phyloP scores from a whole-genome alignment of 225 moss, liverwort and hornwort species.

The Thuidium tamariscinum region DNA sequence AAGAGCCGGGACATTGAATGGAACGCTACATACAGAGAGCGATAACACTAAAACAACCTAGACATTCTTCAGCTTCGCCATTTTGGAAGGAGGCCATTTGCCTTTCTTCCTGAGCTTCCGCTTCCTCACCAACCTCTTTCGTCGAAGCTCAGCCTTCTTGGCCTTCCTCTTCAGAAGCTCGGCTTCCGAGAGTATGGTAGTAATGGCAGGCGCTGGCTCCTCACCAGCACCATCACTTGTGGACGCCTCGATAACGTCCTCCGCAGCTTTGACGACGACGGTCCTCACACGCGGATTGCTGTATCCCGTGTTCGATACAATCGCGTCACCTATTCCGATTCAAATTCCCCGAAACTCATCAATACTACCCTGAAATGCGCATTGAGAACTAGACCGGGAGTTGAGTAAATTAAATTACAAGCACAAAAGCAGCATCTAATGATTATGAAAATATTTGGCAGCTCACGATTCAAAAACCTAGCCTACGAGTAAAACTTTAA shows the following conservation, averaged over 20 bases:
- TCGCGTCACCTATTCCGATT: slow-evolving; percentile 1
- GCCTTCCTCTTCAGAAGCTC: slow-evolving; percentile 63
- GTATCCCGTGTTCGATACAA: background rate
- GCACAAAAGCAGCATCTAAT: background rate
- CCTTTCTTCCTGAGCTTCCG: slow-evolving; percentile 88
- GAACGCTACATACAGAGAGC: background rate
- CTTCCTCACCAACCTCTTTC: slow-evolving; percentile 70
- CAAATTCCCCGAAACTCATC: background rate
- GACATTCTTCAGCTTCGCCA: slow-evolving; percentile 72
- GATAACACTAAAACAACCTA: slow-evolving; percentile 3
- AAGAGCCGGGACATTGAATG: background rate
- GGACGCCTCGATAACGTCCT: slow-evolving; percentile 18
- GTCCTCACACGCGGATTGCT: slow-evolving; percentile 4
- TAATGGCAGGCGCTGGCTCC: slow-evolving; percentile 29
- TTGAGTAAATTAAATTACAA: background rate
- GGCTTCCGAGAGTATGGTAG: slow-evolving; percentile 46
- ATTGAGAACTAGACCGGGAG: background rate
- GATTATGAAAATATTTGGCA: background rate
- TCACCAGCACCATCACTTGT: slow-evolving; percentile 7
- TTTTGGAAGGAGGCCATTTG: slow-evolving; percentile 80
- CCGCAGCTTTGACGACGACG: slow-evolving; percentile 19
- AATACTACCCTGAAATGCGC: background rate
- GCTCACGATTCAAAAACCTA: background rate
- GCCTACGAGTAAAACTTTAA: background rate
- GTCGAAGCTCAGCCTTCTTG: slow-evolving; percentile 63